These are phyloP conservation scores for Lotmaria passim DNA, from an alignment of 208 protist species.

Conservation along the genomic window DNA sequence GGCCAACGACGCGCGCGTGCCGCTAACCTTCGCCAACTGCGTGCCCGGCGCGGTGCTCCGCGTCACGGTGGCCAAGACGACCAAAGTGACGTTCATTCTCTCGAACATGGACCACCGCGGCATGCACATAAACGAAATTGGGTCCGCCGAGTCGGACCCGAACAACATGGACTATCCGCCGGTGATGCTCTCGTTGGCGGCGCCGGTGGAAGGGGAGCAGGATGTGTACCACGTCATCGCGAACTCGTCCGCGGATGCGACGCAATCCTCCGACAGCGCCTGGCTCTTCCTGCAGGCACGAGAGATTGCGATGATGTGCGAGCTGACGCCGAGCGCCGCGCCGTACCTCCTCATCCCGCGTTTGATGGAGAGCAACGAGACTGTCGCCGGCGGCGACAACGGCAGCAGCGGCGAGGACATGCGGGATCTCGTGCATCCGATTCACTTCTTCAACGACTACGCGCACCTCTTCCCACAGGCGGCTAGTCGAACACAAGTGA, in stretches of 20 bases:
- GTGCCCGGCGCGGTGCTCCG: conserved; percentile 64
- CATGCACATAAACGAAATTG: conserved; percentile 30
- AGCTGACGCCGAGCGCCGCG: conserved; percentile 55
- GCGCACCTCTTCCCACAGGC: conserved; percentile 34
- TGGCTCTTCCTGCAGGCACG: conserved; percentile 87
- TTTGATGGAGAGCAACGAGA: conserved; percentile 69
- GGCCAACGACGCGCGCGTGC: conserved; percentile 68
- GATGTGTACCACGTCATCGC: conserved; percentile 52
- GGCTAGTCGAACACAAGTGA: not conserved
- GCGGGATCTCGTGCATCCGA: conserved; percentile 40
- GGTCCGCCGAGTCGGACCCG: conserved; percentile 31
- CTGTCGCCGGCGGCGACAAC: conserved; percentile 26
- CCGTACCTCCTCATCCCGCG: conserved; percentile 79
- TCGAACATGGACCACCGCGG: conserved; percentile 71
- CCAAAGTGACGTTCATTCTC: conserved; percentile 54
- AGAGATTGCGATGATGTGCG: conserved; percentile 72
- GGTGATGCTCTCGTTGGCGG: conserved; percentile 80
- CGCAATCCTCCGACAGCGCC: conserved; percentile 50
- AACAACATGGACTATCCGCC: conserved; percentile 71
- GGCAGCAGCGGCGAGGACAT: conserved; percentile 33
- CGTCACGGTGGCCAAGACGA: conserved; percentile 55
- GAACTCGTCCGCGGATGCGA: conserved; percentile 65
- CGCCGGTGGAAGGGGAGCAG: conserved; percentile 29
- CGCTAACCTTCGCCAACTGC: conserved; percentile 72
- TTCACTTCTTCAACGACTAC: conserved; percentile 78